Conservation (phyloP, 306 rosid genomes). For the Urtica urens region DNA sequence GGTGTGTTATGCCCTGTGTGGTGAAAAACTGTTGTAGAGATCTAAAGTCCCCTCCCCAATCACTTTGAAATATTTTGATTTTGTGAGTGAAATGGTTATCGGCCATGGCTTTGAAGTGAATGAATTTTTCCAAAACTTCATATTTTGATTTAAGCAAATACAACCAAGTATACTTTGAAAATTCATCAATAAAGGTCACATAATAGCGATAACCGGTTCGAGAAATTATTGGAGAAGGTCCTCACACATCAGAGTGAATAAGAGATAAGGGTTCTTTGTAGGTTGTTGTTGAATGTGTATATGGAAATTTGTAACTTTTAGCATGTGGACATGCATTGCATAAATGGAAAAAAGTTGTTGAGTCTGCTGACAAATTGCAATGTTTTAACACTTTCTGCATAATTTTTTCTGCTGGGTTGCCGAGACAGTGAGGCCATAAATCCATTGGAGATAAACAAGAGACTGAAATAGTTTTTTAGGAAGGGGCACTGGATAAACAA, state of each 20-base stretch:
- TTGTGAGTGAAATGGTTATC: not conserved
- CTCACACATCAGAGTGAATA: too few relatives aligned
- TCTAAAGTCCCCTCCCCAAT: too few relatives aligned
- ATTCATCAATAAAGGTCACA: not conserved
- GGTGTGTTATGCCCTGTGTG: not conserved
- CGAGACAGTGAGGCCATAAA: not conserved
- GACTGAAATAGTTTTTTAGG: too few relatives aligned
- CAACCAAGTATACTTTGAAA: not conserved
- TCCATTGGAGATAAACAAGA: not conserved
- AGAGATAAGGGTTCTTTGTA: not conserved
- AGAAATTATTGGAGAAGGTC: too few relatives aligned
- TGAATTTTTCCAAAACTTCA: not conserved
- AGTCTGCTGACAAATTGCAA: not conserved
- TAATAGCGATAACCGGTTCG: not conserved
- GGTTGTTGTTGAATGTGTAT: not conserved
- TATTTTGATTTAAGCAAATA: not conserved
- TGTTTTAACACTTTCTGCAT: too few relatives aligned
- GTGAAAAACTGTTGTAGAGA: not conserved
- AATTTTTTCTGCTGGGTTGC: too few relatives aligned
- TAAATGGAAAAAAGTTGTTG: not conserved
- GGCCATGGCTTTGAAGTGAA: too few relatives aligned
- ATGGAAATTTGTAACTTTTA: not conserved
- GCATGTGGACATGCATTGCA: too few relatives aligned
- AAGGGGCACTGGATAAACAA: too few relatives aligned
- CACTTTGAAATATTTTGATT: too few relatives aligned